Conservation (phyloP, 73 alveolate genomes). For the Diophrys appendiculata region DNA sequence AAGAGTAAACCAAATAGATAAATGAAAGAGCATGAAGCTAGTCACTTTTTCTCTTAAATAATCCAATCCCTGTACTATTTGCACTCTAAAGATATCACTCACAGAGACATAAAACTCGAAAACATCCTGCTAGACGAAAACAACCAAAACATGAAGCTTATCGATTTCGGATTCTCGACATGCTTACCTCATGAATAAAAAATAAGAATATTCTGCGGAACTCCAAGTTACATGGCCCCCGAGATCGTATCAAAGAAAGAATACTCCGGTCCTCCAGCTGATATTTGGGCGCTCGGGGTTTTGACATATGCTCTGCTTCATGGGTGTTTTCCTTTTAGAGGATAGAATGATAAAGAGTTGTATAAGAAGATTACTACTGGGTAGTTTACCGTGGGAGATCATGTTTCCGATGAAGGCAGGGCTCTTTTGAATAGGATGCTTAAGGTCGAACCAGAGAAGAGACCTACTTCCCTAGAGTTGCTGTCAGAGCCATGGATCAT, state of each 20-base stretch:
- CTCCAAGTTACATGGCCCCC: slow-evolving; percentile 90
- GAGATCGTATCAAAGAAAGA: slow-evolving; percentile 69
- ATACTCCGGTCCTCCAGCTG: slow-evolving; percentile 75
- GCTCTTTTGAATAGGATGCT: slow-evolving; percentile 9
- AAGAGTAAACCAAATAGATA: slow-evolving; percentile 64
- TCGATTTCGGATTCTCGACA: slow-evolving; percentile 73
- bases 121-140: slow-evolving; percentile 56
- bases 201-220: slow-evolving; percentile 66
- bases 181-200: slow-evolving; percentile 52
- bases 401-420: slow-evolving; percentile 13
- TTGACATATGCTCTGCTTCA: slow-evolving; percentile 45
- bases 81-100: slow-evolving; percentile 67
- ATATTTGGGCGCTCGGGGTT: slow-evolving; percentile 78
- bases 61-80: slow-evolving; percentile 65
- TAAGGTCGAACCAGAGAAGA: slow-evolving; percentile 4
- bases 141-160: slow-evolving; percentile 55
- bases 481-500: background rate
- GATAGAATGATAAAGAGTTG: slow-evolving; percentile 46
- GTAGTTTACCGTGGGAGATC: slow-evolving; percentile 21
- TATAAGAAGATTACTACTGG: slow-evolving; percentile 14
- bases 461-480: slow-evolving; percentile 18
- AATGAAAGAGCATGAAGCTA: slow-evolving; percentile 65
- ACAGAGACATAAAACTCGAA: slow-evolving; percentile 71
- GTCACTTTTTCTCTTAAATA: slow-evolving; percentile 58
- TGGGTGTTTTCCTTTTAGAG: slow-evolving; percentile 66